A percentile compares a stretch with the other conserved stretches of the same genome.
Conservation (phyloP, 2,329 filamentous ascomycete genomes). For the Shiraia sp. region DNA sequence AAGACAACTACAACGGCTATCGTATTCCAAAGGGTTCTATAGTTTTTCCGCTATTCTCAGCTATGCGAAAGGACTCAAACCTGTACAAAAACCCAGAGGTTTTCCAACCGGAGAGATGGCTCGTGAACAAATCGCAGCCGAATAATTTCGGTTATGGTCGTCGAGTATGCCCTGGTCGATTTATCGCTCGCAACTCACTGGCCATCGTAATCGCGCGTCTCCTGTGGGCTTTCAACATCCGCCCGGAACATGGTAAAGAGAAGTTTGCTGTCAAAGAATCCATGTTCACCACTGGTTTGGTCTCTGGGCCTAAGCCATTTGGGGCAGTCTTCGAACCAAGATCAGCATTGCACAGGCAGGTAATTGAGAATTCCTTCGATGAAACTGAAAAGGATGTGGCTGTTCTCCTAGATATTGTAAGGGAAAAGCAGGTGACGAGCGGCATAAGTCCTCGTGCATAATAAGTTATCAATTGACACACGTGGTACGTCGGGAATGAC, state of each 20-base stretch:
- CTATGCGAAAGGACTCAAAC: slow-evolving; percentile 36
- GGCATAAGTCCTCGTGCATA: slow-evolving; percentile 10
- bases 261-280: slow-evolving; percentile 25
- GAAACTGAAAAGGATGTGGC: slow-evolving; percentile 7
- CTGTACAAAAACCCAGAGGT: slow-evolving; percentile 32
- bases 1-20: slow-evolving; percentile 54
- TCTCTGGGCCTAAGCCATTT: slow-evolving; percentile 27
- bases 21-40: slow-evolving; percentile 49
- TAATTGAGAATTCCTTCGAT: slow-evolving; percentile 26
- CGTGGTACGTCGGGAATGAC: no score
- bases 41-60: slow-evolving; percentile 41
- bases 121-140: slow-evolving; percentile 15
- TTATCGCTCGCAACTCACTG: slow-evolving; percentile 42
- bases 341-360: slow-evolving; percentile 14
- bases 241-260: slow-evolving; percentile 1
- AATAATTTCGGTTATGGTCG: slow-evolving; percentile 55
- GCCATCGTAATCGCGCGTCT: slow-evolving; percentile 56
- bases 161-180: slow-evolving; percentile 47
- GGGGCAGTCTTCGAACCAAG: slow-evolving; percentile 29
- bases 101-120: slow-evolving; percentile 45
- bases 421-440: slow-evolving; percentile 18
- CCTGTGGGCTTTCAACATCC: slow-evolving; percentile 56
- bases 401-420: slow-evolving; percentile 8
- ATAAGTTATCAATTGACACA: no score
- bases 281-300: slow-evolving; percentile 23